Conservation (phyloP, 306 rosid species). For the Phaseolus lunatus region DNA sequence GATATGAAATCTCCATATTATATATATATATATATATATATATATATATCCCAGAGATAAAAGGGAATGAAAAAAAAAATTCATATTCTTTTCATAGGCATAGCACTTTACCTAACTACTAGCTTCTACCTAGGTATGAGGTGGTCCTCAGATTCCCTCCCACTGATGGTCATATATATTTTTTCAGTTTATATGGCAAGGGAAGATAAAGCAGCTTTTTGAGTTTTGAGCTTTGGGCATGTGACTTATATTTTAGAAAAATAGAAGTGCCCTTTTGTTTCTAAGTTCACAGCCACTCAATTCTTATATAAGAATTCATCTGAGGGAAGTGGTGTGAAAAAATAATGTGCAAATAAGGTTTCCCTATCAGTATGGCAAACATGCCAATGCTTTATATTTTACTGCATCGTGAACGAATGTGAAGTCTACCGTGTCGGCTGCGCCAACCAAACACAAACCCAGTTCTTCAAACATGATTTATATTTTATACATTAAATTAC, state of each 20-base stretch:
- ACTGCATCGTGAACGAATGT: slow-evolving; percentile 9
- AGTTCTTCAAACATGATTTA: too few species aligned
- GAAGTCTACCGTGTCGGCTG: slow-evolving; percentile 22
- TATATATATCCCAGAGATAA: not conserved
- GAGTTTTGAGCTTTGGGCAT: slow-evolving; percentile 26
- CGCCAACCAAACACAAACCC: slow-evolving; percentile 3
- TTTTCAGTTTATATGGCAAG: not conserved
- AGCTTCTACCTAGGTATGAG: slow-evolving; percentile 1
- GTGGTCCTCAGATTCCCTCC: slow-evolving; percentile 28
- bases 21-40: too few species aligned
- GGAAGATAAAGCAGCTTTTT: slow-evolving; percentile 12
- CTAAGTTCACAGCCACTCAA: slow-evolving; percentile 19
- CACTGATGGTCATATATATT: not conserved
- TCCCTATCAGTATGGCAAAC: not conserved
- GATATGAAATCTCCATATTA: too few species aligned
- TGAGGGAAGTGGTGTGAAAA: slow-evolving; percentile 37
- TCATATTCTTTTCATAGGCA: not conserved
- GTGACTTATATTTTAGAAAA: slow-evolving; percentile 16
- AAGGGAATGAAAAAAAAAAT: not conserved
- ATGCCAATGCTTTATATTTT: not conserved
- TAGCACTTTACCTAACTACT: not conserved
- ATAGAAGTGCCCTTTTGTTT: not conserved
- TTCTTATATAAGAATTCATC: slow-evolving; percentile 26
- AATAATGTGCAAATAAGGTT: not conserved
- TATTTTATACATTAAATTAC: too few species aligned